A percentile compares a stretch with the other conserved stretches of the same genome.
These are phyloP conservation scores for Sungouiozyma intestinalis DNA, from an alignment of 805 yeast genomes.

Conservation along the genomic window DNA sequence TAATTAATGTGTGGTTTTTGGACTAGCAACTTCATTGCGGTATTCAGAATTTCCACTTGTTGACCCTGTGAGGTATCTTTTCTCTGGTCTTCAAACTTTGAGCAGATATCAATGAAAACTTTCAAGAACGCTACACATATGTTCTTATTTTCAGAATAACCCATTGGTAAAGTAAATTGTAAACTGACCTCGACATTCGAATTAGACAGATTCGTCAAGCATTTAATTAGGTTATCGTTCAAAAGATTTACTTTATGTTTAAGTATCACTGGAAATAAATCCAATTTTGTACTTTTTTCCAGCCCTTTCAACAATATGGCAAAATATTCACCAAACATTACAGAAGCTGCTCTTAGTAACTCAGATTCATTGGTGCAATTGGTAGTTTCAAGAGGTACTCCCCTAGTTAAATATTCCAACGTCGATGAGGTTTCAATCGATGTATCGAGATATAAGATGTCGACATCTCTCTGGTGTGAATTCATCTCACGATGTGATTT, in stretches of 20 bases:
- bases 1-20: conserved; percentile 35
- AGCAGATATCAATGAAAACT: conserved; percentile 58
- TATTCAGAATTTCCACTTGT: conserved; percentile 13
- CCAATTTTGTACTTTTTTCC: conserved; percentile 26
- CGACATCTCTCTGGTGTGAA: conserved; percentile 30
- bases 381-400: conserved; percentile 46
- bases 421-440: conserved; percentile 50
- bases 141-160: conserved; percentile 53
- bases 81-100: conserved; percentile 18
- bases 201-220: conserved; percentile 57
- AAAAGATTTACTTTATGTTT: conserved; percentile 44
- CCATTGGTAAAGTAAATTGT: conserved; percentile 62
- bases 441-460: conserved; percentile 41
- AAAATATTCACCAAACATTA: conserved; percentile 61
- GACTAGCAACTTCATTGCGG: conserved; percentile 22
- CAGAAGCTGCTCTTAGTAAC: conserved; percentile 40
- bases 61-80: conserved; percentile 18
- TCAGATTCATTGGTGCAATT: conserved; percentile 42
- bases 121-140: conserved; percentile 62
- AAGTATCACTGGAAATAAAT: conserved; percentile 25
- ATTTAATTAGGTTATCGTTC: conserved; percentile 48
- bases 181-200: conserved; percentile 69
- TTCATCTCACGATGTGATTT: conserved; percentile 25
- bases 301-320: conserved; percentile 40
- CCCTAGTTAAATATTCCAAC: conserved; percentile 42